Conservation (phyloP, 1,284 basidiomycete species). For the Cutaneotrichosporon arboriforme region DNA sequence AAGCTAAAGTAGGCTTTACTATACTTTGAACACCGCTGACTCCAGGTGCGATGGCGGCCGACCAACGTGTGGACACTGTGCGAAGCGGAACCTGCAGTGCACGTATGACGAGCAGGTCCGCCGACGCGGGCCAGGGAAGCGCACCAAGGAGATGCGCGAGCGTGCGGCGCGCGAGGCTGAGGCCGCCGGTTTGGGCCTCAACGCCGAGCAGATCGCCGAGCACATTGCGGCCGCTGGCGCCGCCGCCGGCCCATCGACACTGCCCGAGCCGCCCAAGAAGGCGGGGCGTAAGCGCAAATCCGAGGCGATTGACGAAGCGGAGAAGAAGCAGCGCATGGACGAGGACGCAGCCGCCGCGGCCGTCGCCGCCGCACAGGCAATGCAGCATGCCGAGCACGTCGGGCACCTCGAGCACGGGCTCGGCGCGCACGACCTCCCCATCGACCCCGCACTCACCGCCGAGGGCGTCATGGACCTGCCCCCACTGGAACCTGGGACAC, state of each 20-base stretch:
- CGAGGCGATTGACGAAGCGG: slow-evolving; percentile 13
- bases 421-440: slow-evolving; percentile 11
- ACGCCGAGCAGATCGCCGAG: slow-evolving; percentile 11
- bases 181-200: slow-evolving; percentile 24
- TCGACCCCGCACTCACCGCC: slow-evolving; percentile 27
- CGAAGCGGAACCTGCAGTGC: slow-evolving; percentile 36
- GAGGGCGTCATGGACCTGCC: slow-evolving; percentile 13
- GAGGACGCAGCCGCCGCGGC: slow-evolving; percentile 16
- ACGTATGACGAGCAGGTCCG: slow-evolving; percentile 47
- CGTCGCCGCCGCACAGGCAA: slow-evolving; percentile 10
- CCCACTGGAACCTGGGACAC: slow-evolving; percentile 14
- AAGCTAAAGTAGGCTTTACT: slow-evolving; percentile 47
- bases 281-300: slow-evolving; percentile 18
- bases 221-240: slow-evolving; percentile 9
- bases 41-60: slow-evolving; percentile 35
- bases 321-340: slow-evolving; percentile 12
- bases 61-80: slow-evolving; percentile 36
- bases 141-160: slow-evolving; percentile 46
- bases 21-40: neutral
- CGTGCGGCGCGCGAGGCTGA: slow-evolving; percentile 35
- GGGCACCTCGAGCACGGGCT: slow-evolving; percentile 5
- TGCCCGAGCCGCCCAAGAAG: slow-evolving; percentile 14
- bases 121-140: slow-evolving; percentile 49
- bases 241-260: slow-evolving; percentile 2
- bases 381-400: neutral